These are phyloP conservation scores for Xanthoceras sorbifolium DNA, from an alignment of 345 rosid genomes.

Conservation along the genomic window DNA sequence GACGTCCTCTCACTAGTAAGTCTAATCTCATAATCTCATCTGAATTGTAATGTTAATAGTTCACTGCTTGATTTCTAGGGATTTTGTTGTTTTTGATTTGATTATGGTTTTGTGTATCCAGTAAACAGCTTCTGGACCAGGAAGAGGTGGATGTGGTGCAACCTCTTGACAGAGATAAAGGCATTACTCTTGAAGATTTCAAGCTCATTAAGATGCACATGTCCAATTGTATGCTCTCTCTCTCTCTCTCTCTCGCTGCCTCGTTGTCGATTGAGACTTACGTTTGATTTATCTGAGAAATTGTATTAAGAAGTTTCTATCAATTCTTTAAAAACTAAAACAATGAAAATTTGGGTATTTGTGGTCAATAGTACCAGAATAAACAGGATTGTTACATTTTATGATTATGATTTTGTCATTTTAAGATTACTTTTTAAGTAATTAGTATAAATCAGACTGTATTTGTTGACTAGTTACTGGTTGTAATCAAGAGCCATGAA, in stretches of 20 bases:
- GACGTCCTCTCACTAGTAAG: constrained; percentile 84
- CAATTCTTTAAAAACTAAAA: neutral
- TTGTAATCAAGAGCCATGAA: neutral
- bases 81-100: neutral
- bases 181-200: constrained; percentile 82
- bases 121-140: constrained; percentile 86
- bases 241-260: neutral
- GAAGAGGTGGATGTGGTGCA: constrained; percentile 80
- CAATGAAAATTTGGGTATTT: neutral
- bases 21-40: constrained; percentile 5
- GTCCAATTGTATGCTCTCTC: constrained; percentile 58
- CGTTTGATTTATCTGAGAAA: neutral
- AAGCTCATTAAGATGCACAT: constrained; percentile 86
- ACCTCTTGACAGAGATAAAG: constrained; percentile 72
- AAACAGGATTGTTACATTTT: neutral
- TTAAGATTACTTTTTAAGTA: neutral
- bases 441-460: neutral
- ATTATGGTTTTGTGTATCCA: constrained; percentile 27
- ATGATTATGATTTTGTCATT: neutral
- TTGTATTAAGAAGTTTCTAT: neutral
- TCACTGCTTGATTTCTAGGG: neutral
- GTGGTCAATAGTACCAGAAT: neutral
- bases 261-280: neutral
- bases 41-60: neutral
- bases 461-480: neutral